Evolutionary conservation across 257 asterid species (phyloP), one percentile per base, ranked within the genome.

Genomic region (Scutellaria minor): DNA sequence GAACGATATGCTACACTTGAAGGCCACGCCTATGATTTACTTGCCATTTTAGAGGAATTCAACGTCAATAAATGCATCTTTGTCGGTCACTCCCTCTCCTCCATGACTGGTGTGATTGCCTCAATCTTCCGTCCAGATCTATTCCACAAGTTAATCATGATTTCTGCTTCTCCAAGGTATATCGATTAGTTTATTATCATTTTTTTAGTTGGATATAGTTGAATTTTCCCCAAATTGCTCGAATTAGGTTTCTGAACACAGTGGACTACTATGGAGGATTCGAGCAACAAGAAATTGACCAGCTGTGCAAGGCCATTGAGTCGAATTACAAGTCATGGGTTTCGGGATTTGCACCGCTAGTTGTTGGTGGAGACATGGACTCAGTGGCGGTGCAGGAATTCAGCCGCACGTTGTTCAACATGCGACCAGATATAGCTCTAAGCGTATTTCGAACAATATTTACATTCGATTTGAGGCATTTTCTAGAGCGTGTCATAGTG

Each of bases 341-440:
- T n/a, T 37, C 70, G 0, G 96, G 96, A 18, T 87, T 87, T 13
- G 96, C 97, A 2, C 97, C 96, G 13, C 74, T 91, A 53, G 90
- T 83, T 14, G 81, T 91, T 0, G 93, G 95, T 1, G 91, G 91
- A 0, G 97, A 91, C 79, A 80, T 91, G 96, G 92, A 87, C 2
- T 87, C 91, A 0, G 84, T 80, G 42, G 90, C 90, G 12, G 87
- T 90, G 40, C 97, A 90, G 64, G 97, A 90, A 66, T 88, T 88
- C 80, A 90, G 95, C 83, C 75, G 95, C 51, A 86, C 91, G 0
- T 51, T 90, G 61, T 88, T 90, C 88, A 88, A 82, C 75, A 83
- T 90, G 93, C 83, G 96, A 10, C 97, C 92, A 0, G 97, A 90
- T 80, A 90, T 90, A 27, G 87, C 97, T 0, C 65, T 88, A 6